Base-by-base conservation (phyloP, 164 flowering plant genomes). In the Sextonia rubra region DNA sequence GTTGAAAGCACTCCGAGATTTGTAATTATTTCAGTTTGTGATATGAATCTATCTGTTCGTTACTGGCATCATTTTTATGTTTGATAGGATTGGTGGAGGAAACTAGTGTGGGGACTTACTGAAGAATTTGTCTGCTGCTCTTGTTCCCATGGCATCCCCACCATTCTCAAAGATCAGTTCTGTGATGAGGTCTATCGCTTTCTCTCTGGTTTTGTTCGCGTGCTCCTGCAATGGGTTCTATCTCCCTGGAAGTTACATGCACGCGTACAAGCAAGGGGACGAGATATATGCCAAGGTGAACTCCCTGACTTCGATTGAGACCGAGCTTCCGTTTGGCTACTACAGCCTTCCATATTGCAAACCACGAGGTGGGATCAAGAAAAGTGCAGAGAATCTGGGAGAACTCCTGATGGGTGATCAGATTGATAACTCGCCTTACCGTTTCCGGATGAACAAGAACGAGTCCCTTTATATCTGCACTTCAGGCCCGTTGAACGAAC, bases 341-440 rank as follows among this genome's bases (percentile, higher is more conserved):
- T 81, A 78, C 69, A 70, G 65, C 64, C 73, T 81, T 3, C 81
- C 83, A 20, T 81, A 76, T 65, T 81, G 83, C 68, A n/a, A 69
- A 30, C 83, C 81, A 17, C 14, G 0, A 0, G 69, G 12, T 1
- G 83, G 83, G 12, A 58, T 81, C 29, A 76, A 76, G 71, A 76
- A 81, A 61, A 76, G 77, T 55, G 81, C 81, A 2, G 81, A 81
- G 60, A 81, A 78, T 69, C 65, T 81, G 7, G 83, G 83, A 3
- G 79, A 81, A 23, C 75, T 78, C 48, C 73, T 81, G 12, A 81
- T 81, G 83, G 83, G 83, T 1, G 83, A 81, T 69, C 81, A 76
- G 76, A 81, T 81, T 0, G 77, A 76, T 67, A 81, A 81, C 67
- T 73, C 83, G 0, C 81, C 83, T 1, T 81, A 81, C 8, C 73